phyloP scores from a whole-genome alignment of 352 stramenopile genomes.

The Globisporangium camurandrum region DNA sequence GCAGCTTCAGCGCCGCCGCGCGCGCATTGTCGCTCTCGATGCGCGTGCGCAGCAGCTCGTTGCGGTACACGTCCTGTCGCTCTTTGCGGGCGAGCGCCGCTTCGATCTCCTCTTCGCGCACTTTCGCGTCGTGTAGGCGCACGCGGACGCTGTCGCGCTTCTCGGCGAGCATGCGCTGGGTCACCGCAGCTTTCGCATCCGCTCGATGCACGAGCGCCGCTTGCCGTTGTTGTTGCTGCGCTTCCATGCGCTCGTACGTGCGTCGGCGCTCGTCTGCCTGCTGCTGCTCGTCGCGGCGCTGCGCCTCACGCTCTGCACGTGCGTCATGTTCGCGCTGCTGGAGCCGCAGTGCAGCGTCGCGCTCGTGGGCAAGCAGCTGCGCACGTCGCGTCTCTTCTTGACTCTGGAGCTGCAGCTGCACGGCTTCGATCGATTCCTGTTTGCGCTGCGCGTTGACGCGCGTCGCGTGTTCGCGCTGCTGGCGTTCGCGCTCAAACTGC shows the following conservation, averaged over 20 bases:
- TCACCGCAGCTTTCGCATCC: conserved; percentile 43
- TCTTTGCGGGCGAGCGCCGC: conserved; percentile 42
- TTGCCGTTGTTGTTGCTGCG: conserved; percentile 40
- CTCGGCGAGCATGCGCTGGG: conserved; percentile 41
- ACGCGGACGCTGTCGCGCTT: conserved; percentile 40
- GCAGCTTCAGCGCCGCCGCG: conserved; percentile 38
- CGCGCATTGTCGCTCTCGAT: conserved; percentile 63
- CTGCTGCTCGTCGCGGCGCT: conserved; percentile 39
- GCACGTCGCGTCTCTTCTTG: conserved; percentile 49
- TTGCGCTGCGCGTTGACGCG: conserved; percentile 36
- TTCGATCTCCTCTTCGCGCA: conserved; percentile 78
- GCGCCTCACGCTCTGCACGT: conserved; percentile 13
- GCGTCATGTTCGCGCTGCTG: conserved; percentile 28
- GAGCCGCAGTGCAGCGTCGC: conserved; percentile 29
- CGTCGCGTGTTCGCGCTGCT: conserved; percentile 37
- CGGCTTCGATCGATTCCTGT: conserved; percentile 52
- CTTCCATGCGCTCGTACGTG: conserved; percentile 58
- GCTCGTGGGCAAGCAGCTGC: conserved; percentile 39
- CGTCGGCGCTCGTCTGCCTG: conserved; percentile 42
- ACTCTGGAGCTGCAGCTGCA: conserved; percentile 48
- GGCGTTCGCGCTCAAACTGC: conserved; percentile 37
- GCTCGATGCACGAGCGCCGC: conserved; percentile 28
- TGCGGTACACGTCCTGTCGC: conserved; percentile 57
- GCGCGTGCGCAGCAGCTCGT: conserved; percentile 41
- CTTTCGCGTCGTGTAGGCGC: conserved; percentile 56